phyloP scores from a whole-genome alignment of 768 basidiomycete genomes.

The Boletus huronensis region DNA sequence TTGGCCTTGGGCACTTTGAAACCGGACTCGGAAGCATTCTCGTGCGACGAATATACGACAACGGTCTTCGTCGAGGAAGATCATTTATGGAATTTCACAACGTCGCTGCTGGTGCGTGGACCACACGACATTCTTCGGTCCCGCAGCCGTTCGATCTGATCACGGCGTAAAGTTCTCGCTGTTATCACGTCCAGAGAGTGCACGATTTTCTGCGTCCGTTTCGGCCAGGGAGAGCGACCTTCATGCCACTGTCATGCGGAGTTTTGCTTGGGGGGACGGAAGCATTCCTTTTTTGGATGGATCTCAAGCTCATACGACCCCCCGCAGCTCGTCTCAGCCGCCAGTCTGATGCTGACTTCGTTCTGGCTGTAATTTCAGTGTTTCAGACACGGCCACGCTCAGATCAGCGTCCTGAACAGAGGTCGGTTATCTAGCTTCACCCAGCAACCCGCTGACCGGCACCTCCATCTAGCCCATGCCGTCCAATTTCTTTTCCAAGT shows the following conservation, averaged over 20 bases:
- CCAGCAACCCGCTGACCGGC: not conserved
- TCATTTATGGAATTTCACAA: not conserved
- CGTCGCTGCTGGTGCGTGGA: not conserved
- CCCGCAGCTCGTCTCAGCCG: not conserved
- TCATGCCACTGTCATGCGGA: not conserved
- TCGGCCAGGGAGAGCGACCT: not conserved
- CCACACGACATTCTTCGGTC: not conserved
- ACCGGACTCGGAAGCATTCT: not conserved
- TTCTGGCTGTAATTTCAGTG: not conserved
- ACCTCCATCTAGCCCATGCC: slow-evolving; percentile 19
- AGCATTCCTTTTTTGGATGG: not conserved
- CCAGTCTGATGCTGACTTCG: not conserved
- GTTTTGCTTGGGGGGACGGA: not conserved
- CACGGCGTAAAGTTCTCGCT: not conserved
- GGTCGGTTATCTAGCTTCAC: not conserved
- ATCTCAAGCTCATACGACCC: not conserved
- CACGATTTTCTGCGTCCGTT: not conserved
- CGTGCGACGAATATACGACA: too few relatives aligned
- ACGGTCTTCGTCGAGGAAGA: not conserved
- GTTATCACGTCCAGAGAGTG: not conserved
- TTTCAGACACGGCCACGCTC: not conserved
- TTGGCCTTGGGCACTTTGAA: not conserved
- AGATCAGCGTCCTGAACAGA: not conserved
- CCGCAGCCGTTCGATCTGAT: slow-evolving; percentile 1
- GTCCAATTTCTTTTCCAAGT: slow-evolving; percentile 30